Evolutionary conservation across 371 early-diverging fungal species (phyloP).

Genomic region (Mortierella polycephala): DNA sequence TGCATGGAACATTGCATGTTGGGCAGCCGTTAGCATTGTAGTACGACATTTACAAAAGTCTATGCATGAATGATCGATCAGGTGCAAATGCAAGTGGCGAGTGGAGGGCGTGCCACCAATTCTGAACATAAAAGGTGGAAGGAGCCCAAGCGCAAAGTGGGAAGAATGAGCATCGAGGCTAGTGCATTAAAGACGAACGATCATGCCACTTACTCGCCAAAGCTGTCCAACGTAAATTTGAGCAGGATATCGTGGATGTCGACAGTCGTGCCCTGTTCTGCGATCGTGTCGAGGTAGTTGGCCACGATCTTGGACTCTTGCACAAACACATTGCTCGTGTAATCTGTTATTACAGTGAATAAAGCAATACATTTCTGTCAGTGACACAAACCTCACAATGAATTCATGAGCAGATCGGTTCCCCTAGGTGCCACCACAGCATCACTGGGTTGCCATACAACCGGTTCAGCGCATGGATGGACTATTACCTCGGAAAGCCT

Average conservation of each 20-base stretch:
- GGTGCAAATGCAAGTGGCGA: not conserved
- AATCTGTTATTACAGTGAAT: slow-evolving; percentile 2
- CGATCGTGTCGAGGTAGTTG: slow-evolving; percentile 55
- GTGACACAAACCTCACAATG: not conserved
- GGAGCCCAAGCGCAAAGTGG: no score
- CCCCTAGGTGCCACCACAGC: not conserved
- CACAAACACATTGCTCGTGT: slow-evolving; percentile 60
- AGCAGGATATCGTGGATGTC: slow-evolving; percentile 72
- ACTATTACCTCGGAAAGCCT: slow-evolving; percentile 75
- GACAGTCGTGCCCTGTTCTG: slow-evolving; percentile 49
- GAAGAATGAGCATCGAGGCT: not conserved
- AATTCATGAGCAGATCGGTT: not conserved
- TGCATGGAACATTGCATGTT: not conserved
- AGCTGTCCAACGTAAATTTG: slow-evolving; percentile 71
- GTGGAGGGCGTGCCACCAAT: not conserved
- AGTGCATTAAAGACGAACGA: not conserved
- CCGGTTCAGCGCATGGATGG: no score
- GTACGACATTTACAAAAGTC: no score
- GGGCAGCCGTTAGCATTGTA: not conserved
- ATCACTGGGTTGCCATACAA: not conserved
- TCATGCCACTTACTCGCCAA: slow-evolving; percentile 59
- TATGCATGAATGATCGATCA: not conserved
- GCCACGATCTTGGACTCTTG: slow-evolving; percentile 54
- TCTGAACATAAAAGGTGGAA: no score
- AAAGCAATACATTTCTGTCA: no score